Evolutionary conservation across 139 green algal genomes (phyloP).

Genomic region (Bryopsis sp.): DNA sequence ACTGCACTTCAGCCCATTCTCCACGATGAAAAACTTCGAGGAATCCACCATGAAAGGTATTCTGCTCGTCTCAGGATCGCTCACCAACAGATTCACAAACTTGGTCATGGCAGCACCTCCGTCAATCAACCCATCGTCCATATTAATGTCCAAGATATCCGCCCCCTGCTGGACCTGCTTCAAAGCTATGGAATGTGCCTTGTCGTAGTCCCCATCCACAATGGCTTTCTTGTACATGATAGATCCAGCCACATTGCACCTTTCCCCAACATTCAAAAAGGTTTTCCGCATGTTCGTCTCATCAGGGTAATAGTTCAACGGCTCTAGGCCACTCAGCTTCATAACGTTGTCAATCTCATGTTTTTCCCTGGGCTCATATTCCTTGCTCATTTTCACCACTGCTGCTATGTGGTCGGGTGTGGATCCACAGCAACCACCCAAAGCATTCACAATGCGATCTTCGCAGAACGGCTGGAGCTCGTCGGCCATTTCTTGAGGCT

Average conservation of each 20-base stretch:
- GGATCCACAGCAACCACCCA: conserved; percentile 93
- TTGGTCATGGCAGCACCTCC: conserved; percentile 88
- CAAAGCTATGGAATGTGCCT: conserved; percentile 80
- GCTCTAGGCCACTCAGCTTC: conserved; percentile 89
- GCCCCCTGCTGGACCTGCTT: conserved; percentile 82
- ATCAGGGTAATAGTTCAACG: conserved; percentile 83
- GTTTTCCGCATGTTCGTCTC: conserved; percentile 61
- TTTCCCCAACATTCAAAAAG: conserved; percentile 94
- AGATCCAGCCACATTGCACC: conserved; percentile 95
- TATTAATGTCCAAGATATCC: conserved; percentile 97
- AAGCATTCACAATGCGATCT: conserved; percentile 78
- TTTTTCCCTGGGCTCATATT: conserved; percentile 54
- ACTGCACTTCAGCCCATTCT: conserved; percentile 94
- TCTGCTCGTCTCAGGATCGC: conserved; percentile 83
- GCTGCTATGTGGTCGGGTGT: conserved; percentile 83
- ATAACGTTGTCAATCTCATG: conserved; percentile 58
- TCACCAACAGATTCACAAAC: conserved; percentile 95
- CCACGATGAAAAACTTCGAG: conserved; percentile 94
- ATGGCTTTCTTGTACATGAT: conserved; percentile 96
- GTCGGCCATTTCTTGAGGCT: conserved; percentile 84
- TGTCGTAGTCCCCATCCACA: conserved; percentile 89
- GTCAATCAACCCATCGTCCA: conserved; percentile 96
- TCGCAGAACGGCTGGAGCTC: conserved; percentile 89
- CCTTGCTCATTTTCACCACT: conserved; percentile 54
- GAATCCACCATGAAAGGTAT: conserved; percentile 99